phyloP scores from a whole-genome alignment of 1,139 yeast genomes.

The Magnusiomyces suaveolens region DNA sequence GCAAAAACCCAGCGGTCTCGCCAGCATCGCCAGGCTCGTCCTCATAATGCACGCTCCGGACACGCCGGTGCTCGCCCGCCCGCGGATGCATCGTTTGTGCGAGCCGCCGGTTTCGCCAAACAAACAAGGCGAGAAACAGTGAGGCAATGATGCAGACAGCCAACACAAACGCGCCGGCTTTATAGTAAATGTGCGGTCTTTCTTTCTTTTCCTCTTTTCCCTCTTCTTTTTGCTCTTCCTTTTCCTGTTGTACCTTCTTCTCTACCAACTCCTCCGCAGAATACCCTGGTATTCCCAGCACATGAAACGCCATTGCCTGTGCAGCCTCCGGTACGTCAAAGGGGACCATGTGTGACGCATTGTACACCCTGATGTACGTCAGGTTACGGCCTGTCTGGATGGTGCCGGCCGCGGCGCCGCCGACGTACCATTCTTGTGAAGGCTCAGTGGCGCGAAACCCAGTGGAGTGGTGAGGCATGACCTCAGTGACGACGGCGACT shows the following conservation, averaged over 20 bases:
- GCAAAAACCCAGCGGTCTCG: conserved; percentile 9
- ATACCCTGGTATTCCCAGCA: conserved; percentile 13
- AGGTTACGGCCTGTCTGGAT: conserved; percentile 50
- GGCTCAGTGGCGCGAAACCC: background rate
- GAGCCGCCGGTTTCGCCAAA: conserved; percentile 21
- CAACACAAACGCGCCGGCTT: conserved; percentile 34
- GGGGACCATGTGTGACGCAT: conserved; percentile 93
- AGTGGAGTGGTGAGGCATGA: conserved; percentile 3
- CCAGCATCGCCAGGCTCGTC: conserved; percentile 11
- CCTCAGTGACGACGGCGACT: conserved; percentile 16
- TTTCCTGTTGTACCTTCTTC: too few relatives aligned
- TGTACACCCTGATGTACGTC: conserved; percentile 62
- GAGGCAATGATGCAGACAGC: conserved; percentile 28
- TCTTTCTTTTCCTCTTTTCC: too few relatives aligned
- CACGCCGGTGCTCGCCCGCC: background rate
- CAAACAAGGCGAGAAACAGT: conserved; percentile 22
- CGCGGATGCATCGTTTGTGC: background rate
- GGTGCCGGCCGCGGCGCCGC: conserved; percentile 27
- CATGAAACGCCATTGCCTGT: conserved; percentile 44
- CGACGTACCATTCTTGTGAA: conserved; percentile 21
- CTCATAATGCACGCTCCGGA: conserved; percentile 15
- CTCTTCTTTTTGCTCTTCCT: too few relatives aligned
- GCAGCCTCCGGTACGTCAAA: conserved; percentile 66
- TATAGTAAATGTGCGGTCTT: conserved; percentile 31
- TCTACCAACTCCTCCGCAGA: too few relatives aligned